Conservation (phyloP, 305 asterid species). For the Solanum aculeatissimum region DNA sequence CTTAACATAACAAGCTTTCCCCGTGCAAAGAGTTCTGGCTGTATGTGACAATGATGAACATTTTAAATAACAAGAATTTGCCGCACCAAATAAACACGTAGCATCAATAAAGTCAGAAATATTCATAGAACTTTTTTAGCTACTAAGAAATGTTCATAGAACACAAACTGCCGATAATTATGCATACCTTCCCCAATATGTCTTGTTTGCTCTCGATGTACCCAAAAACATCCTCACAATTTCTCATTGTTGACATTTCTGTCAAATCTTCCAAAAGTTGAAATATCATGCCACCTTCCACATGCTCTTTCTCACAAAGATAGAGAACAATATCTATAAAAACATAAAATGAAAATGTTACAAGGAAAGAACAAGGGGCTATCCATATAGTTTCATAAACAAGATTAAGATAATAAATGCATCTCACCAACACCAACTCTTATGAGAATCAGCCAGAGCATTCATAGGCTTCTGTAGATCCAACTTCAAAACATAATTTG, state of each 20-base stretch:
- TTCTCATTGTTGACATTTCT: slow-evolving; percentile 98
- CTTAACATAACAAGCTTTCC: slow-evolving; percentile 99
- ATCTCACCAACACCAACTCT: background rate
- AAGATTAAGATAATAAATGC: background rate
- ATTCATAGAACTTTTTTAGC: background rate
- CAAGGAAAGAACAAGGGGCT: background rate
- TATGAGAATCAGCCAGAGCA: background rate
- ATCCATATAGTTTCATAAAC: background rate
- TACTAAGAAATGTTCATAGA: background rate
- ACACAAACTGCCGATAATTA: background rate
- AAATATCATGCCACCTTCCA: slow-evolving; percentile 98
- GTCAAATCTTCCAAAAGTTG: slow-evolving; percentile 97
- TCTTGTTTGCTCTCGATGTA: slow-evolving; percentile 95
- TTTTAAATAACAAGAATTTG: background rate
- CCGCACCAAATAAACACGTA: background rate
- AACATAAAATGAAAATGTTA: slow-evolving; percentile 2
- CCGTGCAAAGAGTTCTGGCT: slow-evolving; percentile 97
- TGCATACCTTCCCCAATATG: slow-evolving; percentile 82
- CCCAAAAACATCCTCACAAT: slow-evolving; percentile 87
- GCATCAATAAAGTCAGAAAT: background rate
- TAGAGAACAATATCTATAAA: slow-evolving; percentile 69
- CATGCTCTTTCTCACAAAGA: slow-evolving; percentile 93
- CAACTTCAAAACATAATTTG: background rate
- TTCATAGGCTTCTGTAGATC: background rate
- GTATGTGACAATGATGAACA: slow-evolving; percentile 12